These are phyloP conservation scores for Pogostemon cablin DNA, from an alignment of 257 asterid genomes.

Conservation along the genomic window DNA sequence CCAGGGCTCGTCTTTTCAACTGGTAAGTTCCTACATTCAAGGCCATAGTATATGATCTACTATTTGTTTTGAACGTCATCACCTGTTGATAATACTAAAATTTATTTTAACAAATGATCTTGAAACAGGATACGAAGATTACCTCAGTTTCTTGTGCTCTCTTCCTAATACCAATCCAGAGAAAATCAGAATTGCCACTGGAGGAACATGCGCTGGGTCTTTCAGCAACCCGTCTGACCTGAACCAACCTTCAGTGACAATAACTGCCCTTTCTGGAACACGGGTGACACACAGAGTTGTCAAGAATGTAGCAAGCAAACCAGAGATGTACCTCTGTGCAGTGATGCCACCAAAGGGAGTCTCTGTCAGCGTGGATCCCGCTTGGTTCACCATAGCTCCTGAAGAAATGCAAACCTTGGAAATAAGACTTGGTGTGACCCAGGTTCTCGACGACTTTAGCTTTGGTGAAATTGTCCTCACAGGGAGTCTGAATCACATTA, in stretches of 20 bases:
- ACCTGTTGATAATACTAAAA: background rate
- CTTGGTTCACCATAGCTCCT: conserved; percentile 67
- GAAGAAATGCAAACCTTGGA: conserved; percentile 57
- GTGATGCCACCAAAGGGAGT: conserved; percentile 68
- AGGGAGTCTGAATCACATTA: conserved; percentile 72
- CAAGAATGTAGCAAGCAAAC: conserved; percentile 58
- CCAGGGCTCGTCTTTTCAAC: conserved; percentile 77
- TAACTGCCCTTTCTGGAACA: conserved; percentile 67
- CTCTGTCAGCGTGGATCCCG: conserved; percentile 53
- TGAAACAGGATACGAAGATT: conserved; percentile 67
- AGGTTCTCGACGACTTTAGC: conserved; percentile 62
- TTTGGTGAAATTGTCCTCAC: conserved; percentile 78
- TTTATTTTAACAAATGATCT: conserved; percentile 13
- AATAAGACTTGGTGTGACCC: conserved; percentile 52
- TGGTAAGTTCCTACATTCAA: conserved; percentile 41
- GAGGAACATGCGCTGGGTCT: conserved; percentile 61
- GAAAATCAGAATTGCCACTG: conserved; percentile 59
- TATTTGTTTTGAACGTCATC: background rate
- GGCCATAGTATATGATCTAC: background rate
- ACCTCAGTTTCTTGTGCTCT: conserved; percentile 75
- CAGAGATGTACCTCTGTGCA: conserved; percentile 66
- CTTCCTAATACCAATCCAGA: conserved; percentile 67
- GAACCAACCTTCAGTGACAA: conserved; percentile 82
- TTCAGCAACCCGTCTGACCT: conserved; percentile 66
- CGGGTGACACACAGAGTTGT: conserved; percentile 54